Base-by-base conservation (phyloP, 768 basidiomycete species). In the Auricularia sp. region DNA sequence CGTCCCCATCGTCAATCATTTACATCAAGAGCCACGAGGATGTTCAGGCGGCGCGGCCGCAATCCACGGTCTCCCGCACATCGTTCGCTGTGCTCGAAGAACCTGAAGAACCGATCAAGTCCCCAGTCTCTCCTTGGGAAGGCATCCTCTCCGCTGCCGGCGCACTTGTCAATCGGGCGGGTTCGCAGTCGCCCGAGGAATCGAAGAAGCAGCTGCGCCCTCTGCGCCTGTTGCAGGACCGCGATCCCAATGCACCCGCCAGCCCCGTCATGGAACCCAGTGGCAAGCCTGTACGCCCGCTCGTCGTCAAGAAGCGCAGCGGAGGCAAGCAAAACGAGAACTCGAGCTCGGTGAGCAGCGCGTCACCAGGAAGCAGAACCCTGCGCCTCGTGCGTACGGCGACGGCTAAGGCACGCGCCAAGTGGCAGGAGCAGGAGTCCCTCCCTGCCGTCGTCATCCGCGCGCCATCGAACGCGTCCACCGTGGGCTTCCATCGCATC, bases 371-470 rank as follows among this genome's bases (percentile, higher is more conserved):
- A 69, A 68, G 86, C 75, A 86, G 82, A 78, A 80, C 84, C 66
- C 74, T 88, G 69, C 82, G 77, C 68, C 83, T 90, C 66, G 77
- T 76, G 59, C 78, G 86, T 68, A 85, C 82, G 42, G 86, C 88
- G 67, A 88, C 87, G 39, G 80, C 77, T 71, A 87, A 84, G 74
- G 73, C 82, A 72, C 83, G 86, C 63, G 85, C 82, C 58, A 69
- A 79, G 64, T 78, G 87, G 67, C 77, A 84, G 70, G 80, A 80
- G 73, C 75, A 73, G 45, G 85, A 86, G 76, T 76, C 79, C 62
- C 74, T 88, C 36, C 86, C 87, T 37, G 79, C 82, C 47, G 84
- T 88, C 35, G 78, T 86, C 64, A 79, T 88, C 63, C 78, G 85
- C 21, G 85, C 85, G 10, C 85, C 85, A 14, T 87, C 85, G 11